Evolutionary conservation across 345 rosid species (phyloP), one percentile per base, ranked within the genome.

Genomic region (Garcia nutans): DNA sequence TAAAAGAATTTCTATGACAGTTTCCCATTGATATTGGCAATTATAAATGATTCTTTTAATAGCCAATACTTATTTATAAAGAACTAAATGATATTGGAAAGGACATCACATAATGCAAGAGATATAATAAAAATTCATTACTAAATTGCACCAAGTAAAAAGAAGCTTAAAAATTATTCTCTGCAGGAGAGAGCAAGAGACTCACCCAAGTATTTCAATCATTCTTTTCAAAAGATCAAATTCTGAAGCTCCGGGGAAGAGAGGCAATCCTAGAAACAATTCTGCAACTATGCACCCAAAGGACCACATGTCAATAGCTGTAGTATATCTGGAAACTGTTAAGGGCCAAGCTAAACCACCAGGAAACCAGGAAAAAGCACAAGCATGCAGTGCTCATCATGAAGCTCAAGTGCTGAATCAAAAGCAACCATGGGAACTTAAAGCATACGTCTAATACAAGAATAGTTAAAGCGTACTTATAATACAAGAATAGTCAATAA

Each of bases 221-320:
- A 96, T 96, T 84, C 99, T 87, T 80, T 89, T 88, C 82, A 93
- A 85, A 63, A 96, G 91, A 87, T 93, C 98, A 84, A 93, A 93
- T 81, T 96, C 99, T 78, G 99, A 96, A 78, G 95, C 97, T 84
- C 99, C 99, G 59, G 99, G 98, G 82, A 96, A 96, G 58, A 96
- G 86, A 8, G 99, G 99, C 86, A 93, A 83, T 76, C 99, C 99
- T 74, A 96, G 90, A 86, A 92, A 96, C 75, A 96, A 84, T 81
- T 96, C 99, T n/a, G 99, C 99, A 3, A 96, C 99, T 80, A 96
- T 92, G 90, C 99, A 96, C 59, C 99, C 99, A 76, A 93, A 89
- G 82, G 99, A 96, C 99, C 98, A 96, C 99, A 96, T 96, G 84
- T 96, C 99, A 71, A 93, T 93, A 79, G 93, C 92, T 10, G 98